phyloP scores from a whole-genome alignment of 2,329 filamentous ascomycete genomes.

The Shiraia bambusicola region DNA sequence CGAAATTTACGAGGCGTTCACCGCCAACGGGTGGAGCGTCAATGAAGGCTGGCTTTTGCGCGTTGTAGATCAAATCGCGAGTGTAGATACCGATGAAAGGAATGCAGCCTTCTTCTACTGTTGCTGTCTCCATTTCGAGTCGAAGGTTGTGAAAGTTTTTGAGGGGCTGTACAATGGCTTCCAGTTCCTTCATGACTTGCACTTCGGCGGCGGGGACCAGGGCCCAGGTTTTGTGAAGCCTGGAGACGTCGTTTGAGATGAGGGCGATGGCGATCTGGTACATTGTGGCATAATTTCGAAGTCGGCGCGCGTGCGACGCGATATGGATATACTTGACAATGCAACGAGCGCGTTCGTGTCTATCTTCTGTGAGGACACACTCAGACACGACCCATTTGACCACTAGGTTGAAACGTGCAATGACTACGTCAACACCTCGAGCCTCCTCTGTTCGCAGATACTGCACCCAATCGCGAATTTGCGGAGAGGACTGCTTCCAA shows the following conservation, averaged over 20 bases:
- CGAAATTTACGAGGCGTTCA: slow-evolving; percentile 77
- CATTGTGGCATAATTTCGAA: slow-evolving; percentile 82
- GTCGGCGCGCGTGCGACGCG: slow-evolving; percentile 70
- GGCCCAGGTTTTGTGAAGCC: slow-evolving; percentile 70
- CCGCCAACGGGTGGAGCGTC: slow-evolving; percentile 60
- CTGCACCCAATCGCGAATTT: slow-evolving; percentile 77
- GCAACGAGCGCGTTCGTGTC: slow-evolving; percentile 72
- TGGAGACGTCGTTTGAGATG: slow-evolving; percentile 69
- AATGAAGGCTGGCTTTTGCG: slow-evolving; percentile 74
- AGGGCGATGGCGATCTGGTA: slow-evolving; percentile 78
- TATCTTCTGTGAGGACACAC: slow-evolving; percentile 69
- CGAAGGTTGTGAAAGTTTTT: slow-evolving; percentile 77
- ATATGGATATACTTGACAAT: slow-evolving; percentile 83
- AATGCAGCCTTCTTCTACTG: slow-evolving; percentile 71
- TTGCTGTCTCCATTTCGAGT: slow-evolving; percentile 73
- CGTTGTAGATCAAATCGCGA: slow-evolving; percentile 79
- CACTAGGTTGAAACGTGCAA: slow-evolving; percentile 84
- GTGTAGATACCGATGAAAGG: slow-evolving; percentile 82
- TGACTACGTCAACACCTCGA: slow-evolving; percentile 77
- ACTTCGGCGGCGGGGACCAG: slow-evolving; percentile 67
- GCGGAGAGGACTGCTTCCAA: slow-evolving; percentile 71
- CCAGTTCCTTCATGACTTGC: slow-evolving; percentile 67
- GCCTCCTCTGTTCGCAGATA: slow-evolving; percentile 73
- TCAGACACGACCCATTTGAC: slow-evolving; percentile 86
- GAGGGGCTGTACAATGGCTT: slow-evolving; percentile 72